These are phyloP conservation scores for Paecilomyces sp. DNA, from an alignment of 2,329 filamentous ascomycete species.

Conservation along the genomic window DNA sequence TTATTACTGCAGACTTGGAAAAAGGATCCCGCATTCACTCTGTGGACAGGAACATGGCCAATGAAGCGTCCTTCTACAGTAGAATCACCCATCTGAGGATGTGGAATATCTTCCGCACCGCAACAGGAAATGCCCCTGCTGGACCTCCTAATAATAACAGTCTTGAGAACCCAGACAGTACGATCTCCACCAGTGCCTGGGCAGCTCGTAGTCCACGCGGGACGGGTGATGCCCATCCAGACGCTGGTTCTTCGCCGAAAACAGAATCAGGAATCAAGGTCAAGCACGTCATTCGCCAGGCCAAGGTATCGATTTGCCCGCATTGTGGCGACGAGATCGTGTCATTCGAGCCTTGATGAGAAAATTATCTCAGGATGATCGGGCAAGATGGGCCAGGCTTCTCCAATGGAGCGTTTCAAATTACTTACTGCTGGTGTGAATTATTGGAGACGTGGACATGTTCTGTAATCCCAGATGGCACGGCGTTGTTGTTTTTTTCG, in stretches of 20 bases:
- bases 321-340: background rate
- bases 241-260: constrained; percentile 2
- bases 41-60: background rate
- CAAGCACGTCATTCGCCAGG: constrained; percentile 26
- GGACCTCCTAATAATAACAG: background rate
- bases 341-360: background rate
- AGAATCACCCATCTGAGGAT: background rate
- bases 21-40: constrained; percentile 9
- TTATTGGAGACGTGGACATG: background rate
- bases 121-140: background rate
- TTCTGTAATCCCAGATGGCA: background rate
- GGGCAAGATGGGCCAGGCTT: background rate
- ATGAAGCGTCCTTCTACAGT: background rate
- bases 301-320: constrained; percentile 17
- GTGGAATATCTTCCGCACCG: background rate
- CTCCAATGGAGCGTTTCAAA: background rate
- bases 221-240: constrained; percentile 13
- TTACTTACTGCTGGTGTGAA: background rate
- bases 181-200: constrained; percentile 25
- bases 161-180: constrained; percentile 9
- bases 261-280: constrained; percentile 20
- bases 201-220: constrained; percentile 16
- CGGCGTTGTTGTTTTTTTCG: background rate
- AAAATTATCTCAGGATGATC: background rate
- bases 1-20: constrained; percentile 15